Percentiles rank a stretch among this genome's conserved stretches.
Evolutionary conservation across 148 eudicot species (phyloP).

Genomic region (Oxyria digyna): DNA sequence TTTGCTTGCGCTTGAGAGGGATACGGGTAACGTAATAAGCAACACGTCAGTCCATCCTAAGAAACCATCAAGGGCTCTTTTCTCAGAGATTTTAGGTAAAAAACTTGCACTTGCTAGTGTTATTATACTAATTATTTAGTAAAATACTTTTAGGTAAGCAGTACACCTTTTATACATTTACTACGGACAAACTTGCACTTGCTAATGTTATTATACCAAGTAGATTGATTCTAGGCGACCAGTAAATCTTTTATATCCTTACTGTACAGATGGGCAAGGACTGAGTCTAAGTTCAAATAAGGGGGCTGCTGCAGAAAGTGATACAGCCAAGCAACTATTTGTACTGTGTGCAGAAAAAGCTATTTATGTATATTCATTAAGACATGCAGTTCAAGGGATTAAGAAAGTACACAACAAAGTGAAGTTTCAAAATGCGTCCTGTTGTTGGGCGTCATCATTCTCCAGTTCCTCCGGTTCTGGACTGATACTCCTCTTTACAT

Average conservation of each 20-base stretch:
- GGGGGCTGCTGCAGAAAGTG: conserved; percentile 29
- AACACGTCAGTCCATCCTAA: conserved; percentile 54
- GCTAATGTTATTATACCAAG: too few relatives aligned
- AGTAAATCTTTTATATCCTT: too few relatives aligned
- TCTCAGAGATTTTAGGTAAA: conserved; percentile 72
- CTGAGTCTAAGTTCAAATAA: conserved; percentile 17
- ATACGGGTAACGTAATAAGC: conserved; percentile 59
- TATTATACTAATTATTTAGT: too few relatives aligned
- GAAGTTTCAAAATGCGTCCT: conserved; percentile 59
- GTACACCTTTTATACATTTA: too few relatives aligned
- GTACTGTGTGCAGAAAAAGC: conserved; percentile 87
- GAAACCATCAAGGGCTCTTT: conserved; percentile 71
- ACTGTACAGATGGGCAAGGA: conserved; percentile 32
- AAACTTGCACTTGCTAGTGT: not conserved
- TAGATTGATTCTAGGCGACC: not conserved
- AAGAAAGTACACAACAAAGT: conserved; percentile 82
- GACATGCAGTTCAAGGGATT: conserved; percentile 60
- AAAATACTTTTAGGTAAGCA: too few relatives aligned
- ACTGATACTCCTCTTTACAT: conserved; percentile 55
- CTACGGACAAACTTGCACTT: too few relatives aligned
- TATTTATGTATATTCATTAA: conserved; percentile 61
- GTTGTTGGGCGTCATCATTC: conserved; percentile 77
- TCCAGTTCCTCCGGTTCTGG: conserved; percentile 40
- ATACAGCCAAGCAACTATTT: conserved; percentile 29
- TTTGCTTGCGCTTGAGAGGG: conserved; percentile 57